phyloP scores from a whole-genome alignment of 768 basidiomycete species.

The Boletus sensibilis region DNA sequence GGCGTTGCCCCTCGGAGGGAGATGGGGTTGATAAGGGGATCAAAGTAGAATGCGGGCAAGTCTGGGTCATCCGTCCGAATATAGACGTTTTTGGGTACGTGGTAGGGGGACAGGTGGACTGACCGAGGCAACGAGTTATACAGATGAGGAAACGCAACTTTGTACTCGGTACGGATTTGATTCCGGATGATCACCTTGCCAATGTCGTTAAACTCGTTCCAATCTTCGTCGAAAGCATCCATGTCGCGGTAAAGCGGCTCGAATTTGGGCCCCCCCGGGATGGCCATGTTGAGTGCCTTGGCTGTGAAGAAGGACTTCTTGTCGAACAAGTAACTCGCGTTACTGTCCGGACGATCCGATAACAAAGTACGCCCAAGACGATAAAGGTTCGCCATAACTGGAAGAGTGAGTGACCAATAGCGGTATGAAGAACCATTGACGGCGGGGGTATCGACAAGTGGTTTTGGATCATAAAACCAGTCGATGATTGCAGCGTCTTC shows the following conservation, averaged over 20 bases:
- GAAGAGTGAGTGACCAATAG: slow-evolving; percentile 90
- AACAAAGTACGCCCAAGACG: slow-evolving; percentile 91
- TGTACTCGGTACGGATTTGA: slow-evolving; percentile 98
- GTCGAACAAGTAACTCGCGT: slow-evolving; percentile 93
- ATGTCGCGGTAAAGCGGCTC: slow-evolving; percentile 97
- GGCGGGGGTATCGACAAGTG: slow-evolving; percentile 82
- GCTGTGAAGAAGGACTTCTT: slow-evolving; percentile 98
- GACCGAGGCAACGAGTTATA: slow-evolving; percentile 98
- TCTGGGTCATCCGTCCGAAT: slow-evolving; percentile 99
- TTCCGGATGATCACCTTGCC: slow-evolving; percentile 99
- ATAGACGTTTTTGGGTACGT: slow-evolving; percentile 95
- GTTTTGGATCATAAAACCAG: slow-evolving; percentile 99
- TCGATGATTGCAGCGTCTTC: slow-evolving; percentile 91
- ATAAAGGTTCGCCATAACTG: slow-evolving; percentile 95
- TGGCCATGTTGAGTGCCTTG: slow-evolving; percentile 95
- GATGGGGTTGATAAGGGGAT: slow-evolving; percentile 97
- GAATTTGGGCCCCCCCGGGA: slow-evolving; percentile 97
- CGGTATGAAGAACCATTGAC: slow-evolving; percentile 94
- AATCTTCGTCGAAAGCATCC: slow-evolving; percentile 97
- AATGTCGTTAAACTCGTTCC: slow-evolving; percentile 99
- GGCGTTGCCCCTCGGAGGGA: slow-evolving; percentile 83
- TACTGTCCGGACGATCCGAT: slow-evolving; percentile 89
- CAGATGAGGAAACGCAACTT: slow-evolving; percentile 97
- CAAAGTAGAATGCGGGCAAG: slow-evolving; percentile 98
- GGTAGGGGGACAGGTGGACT: slow-evolving; percentile 89